phyloP scores from a whole-genome alignment of 2,329 filamentous ascomycete genomes.

The Hymenoscyphus salicellus region DNA sequence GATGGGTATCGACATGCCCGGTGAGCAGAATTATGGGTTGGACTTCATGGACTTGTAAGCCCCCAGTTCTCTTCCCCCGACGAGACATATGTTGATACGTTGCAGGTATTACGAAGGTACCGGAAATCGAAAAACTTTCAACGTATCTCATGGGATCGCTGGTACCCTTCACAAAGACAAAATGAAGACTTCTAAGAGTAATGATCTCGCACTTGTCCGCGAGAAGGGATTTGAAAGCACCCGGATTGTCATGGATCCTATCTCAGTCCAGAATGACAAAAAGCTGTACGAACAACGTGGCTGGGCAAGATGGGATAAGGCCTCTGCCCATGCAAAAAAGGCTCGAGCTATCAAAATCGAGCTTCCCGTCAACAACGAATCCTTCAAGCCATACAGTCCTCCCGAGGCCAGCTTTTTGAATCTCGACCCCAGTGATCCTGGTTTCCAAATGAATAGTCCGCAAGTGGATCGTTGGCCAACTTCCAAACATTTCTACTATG shows the following conservation, averaged over 20 bases:
- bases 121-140: constrained; percentile 13
- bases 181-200: background rate
- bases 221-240: constrained; percentile 17
- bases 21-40: constrained; percentile 24
- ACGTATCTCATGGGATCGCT: constrained; percentile 2
- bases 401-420: background rate
- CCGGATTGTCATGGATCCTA: constrained; percentile 20
- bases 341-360: background rate
- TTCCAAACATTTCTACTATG: constrained; percentile 25
- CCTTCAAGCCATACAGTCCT: background rate
- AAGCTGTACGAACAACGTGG: constrained; percentile 17
- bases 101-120: constrained; percentile 14
- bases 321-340: constrained; percentile 3
- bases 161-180: constrained; percentile 3
- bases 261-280: constrained; percentile 16
- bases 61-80: background rate
- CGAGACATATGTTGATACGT: background rate
- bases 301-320: constrained; percentile 19
- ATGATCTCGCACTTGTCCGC: background rate
- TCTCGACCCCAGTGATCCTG: background rate
- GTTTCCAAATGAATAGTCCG: background rate
- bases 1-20: constrained; percentile 28
- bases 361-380: constrained; percentile 7
- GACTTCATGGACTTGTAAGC: constrained; percentile 26
- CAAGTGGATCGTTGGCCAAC: constrained; percentile 23